Conservation (phyloP, 164 flowering plant genomes). For the Vitis labrusca region DNA sequence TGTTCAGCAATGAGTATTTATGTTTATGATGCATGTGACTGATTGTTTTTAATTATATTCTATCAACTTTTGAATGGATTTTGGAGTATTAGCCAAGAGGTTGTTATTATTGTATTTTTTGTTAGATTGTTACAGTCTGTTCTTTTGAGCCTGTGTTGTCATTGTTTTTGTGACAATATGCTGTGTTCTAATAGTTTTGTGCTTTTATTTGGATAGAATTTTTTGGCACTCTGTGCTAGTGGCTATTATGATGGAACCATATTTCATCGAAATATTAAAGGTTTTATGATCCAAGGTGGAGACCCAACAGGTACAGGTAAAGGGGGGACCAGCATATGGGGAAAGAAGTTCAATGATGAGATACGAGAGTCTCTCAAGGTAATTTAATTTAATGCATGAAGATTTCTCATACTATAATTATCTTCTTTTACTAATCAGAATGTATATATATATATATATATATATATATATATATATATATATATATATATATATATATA, state of each 20-base stretch:
- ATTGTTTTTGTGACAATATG: background rate
- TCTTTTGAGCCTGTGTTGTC: background rate
- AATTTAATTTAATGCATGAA: conserved; percentile 2
- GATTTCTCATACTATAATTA: background rate
- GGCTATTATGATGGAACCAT: conserved; percentile 94
- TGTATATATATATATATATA: too few relatives aligned
- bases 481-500: too few relatives aligned
- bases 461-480: too few relatives aligned
- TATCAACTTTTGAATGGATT: too few relatives aligned
- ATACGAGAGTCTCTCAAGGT: conserved; percentile 97
- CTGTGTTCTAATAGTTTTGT: background rate
- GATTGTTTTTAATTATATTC: too few relatives aligned
- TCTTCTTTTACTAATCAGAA: background rate
- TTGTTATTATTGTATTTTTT: too few relatives aligned
- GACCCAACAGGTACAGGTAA: conserved; percentile 98
- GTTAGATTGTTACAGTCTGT: too few relatives aligned
- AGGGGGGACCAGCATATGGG: conserved; percentile 99
- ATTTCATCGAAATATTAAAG: conserved; percentile 86
- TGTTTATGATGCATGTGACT: too few relatives aligned
- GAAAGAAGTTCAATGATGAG: conserved; percentile 94
- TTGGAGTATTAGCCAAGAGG: too few relatives aligned
- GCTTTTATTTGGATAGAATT: conserved; percentile 57
- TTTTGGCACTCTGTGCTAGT: conserved; percentile 91
- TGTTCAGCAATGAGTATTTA: too few relatives aligned
- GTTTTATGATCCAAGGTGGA: conserved; percentile 99